Evolutionary conservation across 2,329 filamentous ascomycete genomes (phyloP), one percentile per base, ranked within the genome.

Genomic region (Ascochyta clinopodiicola): DNA sequence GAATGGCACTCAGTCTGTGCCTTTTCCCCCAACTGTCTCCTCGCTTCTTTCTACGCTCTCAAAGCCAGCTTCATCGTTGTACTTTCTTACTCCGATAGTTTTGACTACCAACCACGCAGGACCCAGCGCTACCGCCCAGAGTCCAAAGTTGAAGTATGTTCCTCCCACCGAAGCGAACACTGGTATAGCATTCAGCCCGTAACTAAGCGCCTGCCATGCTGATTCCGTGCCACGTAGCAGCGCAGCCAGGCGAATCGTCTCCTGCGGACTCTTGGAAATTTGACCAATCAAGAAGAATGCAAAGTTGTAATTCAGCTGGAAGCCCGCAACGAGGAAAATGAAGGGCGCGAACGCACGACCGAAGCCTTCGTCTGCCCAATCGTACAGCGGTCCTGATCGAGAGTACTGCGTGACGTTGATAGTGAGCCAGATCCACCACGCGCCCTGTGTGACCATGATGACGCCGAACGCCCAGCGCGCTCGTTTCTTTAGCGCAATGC

Each of bases 301-400:
- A 66, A 85, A 90, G 63, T 90, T 79, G 68, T 90, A 91, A 69
- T 90, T 90, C 6, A 89, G 60, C 72, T 90, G 87, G 66, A 90
- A 90, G 0, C 86, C 84, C 19, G 84, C 72, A 0, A 85, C 84
- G 64, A 88, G 81, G 65, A 90, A 84, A 6, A 91, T 65, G 70
- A 87, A 90, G 9, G 89, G 77, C 0, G 81, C 83, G 62, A 90
- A 91, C 0, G 82, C 86, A 34, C 79, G 78, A 0, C 86, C 87
- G 50, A 91, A 91, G 0, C 85, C 86, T 0, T 75, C 59, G 62
- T 81, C 81, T 1, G 69, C 68, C 88, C 88, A 91, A 72, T 91
- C 88, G 60, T 83, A 87, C 0, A 79, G 81, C 0, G 87, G 86
- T 19, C 78, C 75, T 0, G 80, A 82, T 13, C 75, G 73, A 21